These are phyloP conservation scores for Crithidia acanthocephali DNA, from an alignment of 208 protist genomes.

Conservation along the genomic window DNA sequence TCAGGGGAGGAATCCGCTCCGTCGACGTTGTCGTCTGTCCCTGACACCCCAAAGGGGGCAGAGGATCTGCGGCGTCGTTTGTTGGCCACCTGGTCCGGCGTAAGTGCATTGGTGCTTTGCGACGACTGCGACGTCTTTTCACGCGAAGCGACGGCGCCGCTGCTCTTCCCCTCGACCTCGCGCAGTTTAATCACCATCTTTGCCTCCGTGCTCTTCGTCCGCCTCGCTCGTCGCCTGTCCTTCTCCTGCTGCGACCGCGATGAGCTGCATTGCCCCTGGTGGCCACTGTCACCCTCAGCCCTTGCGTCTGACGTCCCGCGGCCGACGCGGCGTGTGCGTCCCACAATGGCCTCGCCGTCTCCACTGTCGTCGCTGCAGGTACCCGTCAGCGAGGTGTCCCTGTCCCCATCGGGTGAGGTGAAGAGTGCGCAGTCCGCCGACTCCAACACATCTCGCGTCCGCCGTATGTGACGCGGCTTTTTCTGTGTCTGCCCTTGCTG, in stretches of 20 bases:
- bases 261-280: too few relatives aligned
- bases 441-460: not conserved
- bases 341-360: constrained; percentile 1
- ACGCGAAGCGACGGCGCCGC: not conserved
- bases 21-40: not conserved
- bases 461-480: constrained; percentile 1
- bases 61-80: not conserved
- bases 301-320: too few relatives aligned
- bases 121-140: constrained; percentile 23
- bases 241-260: not conserved
- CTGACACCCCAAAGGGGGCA: not conserved
- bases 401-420: not conserved
- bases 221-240: not conserved
- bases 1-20: too few relatives aligned
- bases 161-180: constrained; percentile 11
- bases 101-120: constrained; percentile 31
- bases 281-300: not conserved
- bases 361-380: not conserved
- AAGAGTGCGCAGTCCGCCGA: not conserved
- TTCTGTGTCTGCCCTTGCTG: not conserved
- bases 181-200: constrained; percentile 7
- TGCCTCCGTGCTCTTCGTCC: not conserved
- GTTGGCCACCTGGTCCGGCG: constrained; percentile 12
- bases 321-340: not conserved
- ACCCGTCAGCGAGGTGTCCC: not conserved